Conservation (phyloP, 2,329 filamentous ascomycete species). For the Colletotrichum orbiculare region DNA sequence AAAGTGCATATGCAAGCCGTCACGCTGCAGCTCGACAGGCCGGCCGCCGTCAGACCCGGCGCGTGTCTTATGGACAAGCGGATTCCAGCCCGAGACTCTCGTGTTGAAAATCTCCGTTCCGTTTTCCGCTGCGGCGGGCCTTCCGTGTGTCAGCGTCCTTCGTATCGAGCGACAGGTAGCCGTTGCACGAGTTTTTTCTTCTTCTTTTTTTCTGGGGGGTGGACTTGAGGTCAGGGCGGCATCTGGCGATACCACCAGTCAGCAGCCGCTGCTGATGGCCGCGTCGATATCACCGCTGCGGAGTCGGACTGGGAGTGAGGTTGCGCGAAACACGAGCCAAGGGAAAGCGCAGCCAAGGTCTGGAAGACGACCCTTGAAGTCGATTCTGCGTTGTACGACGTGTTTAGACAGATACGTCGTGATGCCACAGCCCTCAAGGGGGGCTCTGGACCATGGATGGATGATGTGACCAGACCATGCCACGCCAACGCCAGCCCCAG, state of each 20-base stretch:
- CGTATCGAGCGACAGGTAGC: slow-evolving; percentile 21
- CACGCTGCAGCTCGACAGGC: slow-evolving; percentile 11
- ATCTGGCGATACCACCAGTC: background rate
- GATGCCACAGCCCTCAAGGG: slow-evolving; percentile 8
- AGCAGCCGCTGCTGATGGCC: background rate
- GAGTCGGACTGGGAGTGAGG: slow-evolving; percentile 1
- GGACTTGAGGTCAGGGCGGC: no score
- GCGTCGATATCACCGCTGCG: background rate
- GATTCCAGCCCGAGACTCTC: slow-evolving; percentile 17
- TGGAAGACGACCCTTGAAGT: slow-evolving; percentile 19
- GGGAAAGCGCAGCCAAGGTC: slow-evolving; percentile 3
- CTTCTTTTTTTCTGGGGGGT: slow-evolving; percentile 14
- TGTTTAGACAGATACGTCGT: background rate
- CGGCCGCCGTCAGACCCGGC: background rate
- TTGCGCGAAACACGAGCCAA: slow-evolving; percentile 10
- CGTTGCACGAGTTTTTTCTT: slow-evolving; percentile 18
- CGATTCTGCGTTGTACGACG: slow-evolving; percentile 17
- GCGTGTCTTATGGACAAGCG: slow-evolving; percentile 7
- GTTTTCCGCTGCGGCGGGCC: slow-evolving; percentile 21
- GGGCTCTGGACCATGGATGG: slow-evolving; percentile 17
- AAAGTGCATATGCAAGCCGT: slow-evolving; percentile 1
- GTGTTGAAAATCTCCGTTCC: slow-evolving; percentile 25
- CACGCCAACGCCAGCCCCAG: background rate
- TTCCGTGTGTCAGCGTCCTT: slow-evolving; percentile 22
- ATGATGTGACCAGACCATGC: slow-evolving; percentile 4